Conservation (phyloP, 164 flowering plant species). For the Nymphaea colorata region DNA sequence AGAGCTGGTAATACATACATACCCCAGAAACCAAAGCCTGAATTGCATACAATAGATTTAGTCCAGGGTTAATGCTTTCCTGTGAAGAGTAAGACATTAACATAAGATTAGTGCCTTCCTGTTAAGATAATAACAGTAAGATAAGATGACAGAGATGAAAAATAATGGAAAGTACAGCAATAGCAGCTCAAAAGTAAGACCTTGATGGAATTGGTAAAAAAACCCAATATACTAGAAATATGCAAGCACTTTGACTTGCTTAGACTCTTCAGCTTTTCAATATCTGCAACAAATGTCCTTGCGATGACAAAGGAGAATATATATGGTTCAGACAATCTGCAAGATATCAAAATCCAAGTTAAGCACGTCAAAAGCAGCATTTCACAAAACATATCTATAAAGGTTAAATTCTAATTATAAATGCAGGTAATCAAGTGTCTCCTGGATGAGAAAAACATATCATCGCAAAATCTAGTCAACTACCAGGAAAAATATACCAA, state of each 20-base stretch:
- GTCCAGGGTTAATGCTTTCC: slow-evolving; percentile 82
- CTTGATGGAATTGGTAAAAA: slow-evolving; percentile 77
- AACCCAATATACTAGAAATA: slow-evolving; percentile 40
- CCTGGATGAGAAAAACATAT: too few relatives aligned
- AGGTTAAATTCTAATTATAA: too few relatives aligned
- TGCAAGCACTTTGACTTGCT: slow-evolving; percentile 51
- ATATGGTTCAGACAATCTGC: slow-evolving; percentile 96
- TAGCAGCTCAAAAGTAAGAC: slow-evolving; percentile 21
- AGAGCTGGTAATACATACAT: slow-evolving; percentile 10
- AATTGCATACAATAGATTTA: slow-evolving; percentile 73
- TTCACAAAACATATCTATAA: too few relatives aligned
- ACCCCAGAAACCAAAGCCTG: slow-evolving; percentile 96
- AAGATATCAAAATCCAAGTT: slow-evolving; percentile 10
- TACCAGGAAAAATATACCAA: too few relatives aligned
- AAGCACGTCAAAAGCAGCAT: slow-evolving; percentile 2
- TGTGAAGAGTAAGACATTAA: slow-evolving; percentile 16
- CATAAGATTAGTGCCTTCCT: slow-evolving; percentile 64
- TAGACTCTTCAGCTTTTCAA: slow-evolving; percentile 84
- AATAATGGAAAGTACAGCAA: neutral
- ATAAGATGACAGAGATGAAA: neutral
- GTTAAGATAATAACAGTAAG: slow-evolving; percentile 7
- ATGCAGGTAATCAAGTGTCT: too few relatives aligned
- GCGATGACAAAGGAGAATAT: slow-evolving; percentile 98
- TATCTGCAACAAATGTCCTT: slow-evolving; percentile 98
- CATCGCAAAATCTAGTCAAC: too few relatives aligned